phyloP scores from a whole-genome alignment of 306 rosid genomes.

The Geum urbanum region DNA sequence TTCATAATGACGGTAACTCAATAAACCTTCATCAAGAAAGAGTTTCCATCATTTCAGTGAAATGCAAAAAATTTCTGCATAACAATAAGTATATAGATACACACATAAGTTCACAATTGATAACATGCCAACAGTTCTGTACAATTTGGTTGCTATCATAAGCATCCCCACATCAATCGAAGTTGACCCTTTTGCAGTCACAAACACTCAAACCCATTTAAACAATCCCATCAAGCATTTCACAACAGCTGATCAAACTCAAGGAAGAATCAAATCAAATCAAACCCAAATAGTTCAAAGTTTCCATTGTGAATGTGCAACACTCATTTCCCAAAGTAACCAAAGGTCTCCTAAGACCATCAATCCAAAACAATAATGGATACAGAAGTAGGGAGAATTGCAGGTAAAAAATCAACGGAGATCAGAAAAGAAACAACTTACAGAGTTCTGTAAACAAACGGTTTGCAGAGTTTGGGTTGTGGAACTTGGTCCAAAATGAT shows the following conservation, averaged over 20 bases:
- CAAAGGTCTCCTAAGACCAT: neutral
- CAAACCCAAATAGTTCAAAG: neutral
- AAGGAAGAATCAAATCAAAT: neutral
- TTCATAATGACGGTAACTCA: neutral
- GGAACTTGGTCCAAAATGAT: constrained; percentile 13
- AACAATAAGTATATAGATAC: neutral
- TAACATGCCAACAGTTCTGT: constrained; percentile 4
- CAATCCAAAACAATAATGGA: constrained; percentile 19
- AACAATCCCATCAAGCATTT: neutral
- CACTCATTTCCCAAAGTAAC: neutral
- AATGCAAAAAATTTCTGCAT: neutral
- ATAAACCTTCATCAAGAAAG: neutral
- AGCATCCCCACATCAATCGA: neutral
- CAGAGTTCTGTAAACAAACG: constrained; percentile 9
- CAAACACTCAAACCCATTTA: neutral
- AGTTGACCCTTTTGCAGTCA: neutral
- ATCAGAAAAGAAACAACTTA: constrained; percentile 21
- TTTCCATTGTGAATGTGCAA: neutral
- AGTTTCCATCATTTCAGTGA: constrained; percentile 9
- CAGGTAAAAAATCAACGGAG: constrained; percentile 21
- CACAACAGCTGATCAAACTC: neutral
- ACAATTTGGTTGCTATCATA: neutral
- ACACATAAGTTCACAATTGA: neutral
- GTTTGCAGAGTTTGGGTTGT: constrained; percentile 34
- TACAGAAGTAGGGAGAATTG: constrained; percentile 11